These are phyloP conservation scores for Primulina huaijiensis DNA, from an alignment of 257 asterid genomes.

Conservation along the genomic window DNA sequence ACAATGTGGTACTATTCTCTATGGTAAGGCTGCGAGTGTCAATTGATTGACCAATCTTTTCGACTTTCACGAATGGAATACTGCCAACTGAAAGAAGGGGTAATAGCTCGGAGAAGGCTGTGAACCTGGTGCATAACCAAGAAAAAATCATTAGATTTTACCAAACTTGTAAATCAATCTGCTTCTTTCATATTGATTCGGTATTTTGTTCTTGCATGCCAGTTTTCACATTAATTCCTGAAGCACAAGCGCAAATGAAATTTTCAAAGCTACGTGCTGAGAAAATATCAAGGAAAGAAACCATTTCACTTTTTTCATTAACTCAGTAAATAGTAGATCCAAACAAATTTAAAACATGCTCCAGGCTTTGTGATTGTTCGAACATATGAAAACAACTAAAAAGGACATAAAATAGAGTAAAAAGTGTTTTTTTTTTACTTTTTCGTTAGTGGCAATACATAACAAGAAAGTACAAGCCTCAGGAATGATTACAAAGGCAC, in stretches of 20 bases:
- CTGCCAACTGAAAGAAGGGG: constrained; percentile 85
- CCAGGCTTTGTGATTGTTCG: neutral
- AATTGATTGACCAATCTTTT: constrained; percentile 72
- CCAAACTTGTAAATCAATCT: neutral
- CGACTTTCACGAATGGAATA: constrained; percentile 75
- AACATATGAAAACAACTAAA: neutral
- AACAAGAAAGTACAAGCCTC: neutral
- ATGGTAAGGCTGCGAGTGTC: constrained; percentile 61
- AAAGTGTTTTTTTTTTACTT: too few species aligned
- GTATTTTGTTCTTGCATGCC: neutral
- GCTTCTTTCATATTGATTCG: constrained; percentile 3
- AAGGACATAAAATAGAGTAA: neutral
- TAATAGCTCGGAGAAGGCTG: constrained; percentile 86
- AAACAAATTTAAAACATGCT: neutral
- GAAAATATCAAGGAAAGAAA: neutral
- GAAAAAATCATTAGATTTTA: constrained; percentile 20
- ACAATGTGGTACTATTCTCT: constrained; percentile 59
- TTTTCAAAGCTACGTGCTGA: neutral
- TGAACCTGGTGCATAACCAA: constrained; percentile 59
- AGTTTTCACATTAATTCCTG: neutral
- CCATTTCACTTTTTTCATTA: neutral
- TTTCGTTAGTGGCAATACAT: neutral
- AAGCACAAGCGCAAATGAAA: neutral
- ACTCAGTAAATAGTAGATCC: neutral
- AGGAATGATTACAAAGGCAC: neutral